phyloP scores from a whole-genome alignment of 768 basidiomycete species.

The Collybiopsis luxurians region DNA sequence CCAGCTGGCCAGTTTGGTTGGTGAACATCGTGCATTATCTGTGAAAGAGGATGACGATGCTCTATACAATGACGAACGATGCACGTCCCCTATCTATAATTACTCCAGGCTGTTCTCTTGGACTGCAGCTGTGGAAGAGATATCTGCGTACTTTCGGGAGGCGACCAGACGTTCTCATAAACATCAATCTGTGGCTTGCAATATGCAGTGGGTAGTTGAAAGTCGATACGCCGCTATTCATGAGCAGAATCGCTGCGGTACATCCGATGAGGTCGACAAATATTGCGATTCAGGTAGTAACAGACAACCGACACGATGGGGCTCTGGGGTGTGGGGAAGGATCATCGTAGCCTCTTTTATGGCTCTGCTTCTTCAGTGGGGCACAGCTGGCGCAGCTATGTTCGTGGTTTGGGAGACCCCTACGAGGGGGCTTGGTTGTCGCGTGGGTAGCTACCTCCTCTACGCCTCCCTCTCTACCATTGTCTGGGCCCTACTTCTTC shows the following conservation, averaged over 20 bases:
- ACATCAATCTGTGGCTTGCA: conserved; percentile 4
- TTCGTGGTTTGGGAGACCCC: conserved; percentile 26
- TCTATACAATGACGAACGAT: conserved; percentile 14
- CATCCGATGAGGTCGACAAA: conserved; percentile 10
- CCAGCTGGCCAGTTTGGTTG: conserved; percentile 1
- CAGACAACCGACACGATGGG: conserved; percentile 15
- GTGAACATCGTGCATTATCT: conserved; percentile 6
- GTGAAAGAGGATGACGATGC: conserved; percentile 1
- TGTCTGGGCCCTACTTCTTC: conserved; percentile 20
- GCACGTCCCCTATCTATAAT: conserved; percentile 19
- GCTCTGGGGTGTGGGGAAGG: conserved; percentile 19
- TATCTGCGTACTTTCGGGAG: conserved; percentile 8
- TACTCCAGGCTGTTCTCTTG: conserved; percentile 18
- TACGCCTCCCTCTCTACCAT: conserved; percentile 26
- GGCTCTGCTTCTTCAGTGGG: conserved; percentile 30
- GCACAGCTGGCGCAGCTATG: conserved; percentile 24
- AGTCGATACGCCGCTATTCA: conserved; percentile 1
- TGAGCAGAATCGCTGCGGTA: conserved; percentile 16
- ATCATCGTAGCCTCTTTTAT: conserved; percentile 27
- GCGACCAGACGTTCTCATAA: conserved; percentile 15
- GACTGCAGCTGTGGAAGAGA: conserved; percentile 14
- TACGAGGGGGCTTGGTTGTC: conserved; percentile 32
- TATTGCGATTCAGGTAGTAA: conserved; percentile 16
- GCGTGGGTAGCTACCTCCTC: conserved; percentile 26
- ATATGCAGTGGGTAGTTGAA: conserved; percentile 7